Evolutionary conservation across 768 basidiomycete genomes (phyloP).

Genomic region (Ramaria sp.): DNA sequence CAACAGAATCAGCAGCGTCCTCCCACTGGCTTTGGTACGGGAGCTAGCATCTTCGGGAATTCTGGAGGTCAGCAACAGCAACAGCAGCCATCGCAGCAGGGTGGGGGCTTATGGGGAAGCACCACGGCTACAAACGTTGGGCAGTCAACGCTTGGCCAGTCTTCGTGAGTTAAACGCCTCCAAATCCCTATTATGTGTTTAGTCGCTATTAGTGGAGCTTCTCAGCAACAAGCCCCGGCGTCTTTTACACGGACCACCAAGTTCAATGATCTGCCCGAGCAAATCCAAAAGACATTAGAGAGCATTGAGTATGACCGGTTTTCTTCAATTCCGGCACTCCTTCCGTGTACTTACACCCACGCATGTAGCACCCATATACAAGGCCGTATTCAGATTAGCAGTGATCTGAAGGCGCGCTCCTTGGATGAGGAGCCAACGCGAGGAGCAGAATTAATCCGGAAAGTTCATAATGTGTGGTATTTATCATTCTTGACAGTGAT

Average conservation of each 20-base stretch:
- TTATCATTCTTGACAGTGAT: not conserved
- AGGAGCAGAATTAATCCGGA: slow-evolving; percentile 57
- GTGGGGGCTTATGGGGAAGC: slow-evolving; percentile 11
- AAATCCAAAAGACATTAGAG: slow-evolving; percentile 53
- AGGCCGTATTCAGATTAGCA: slow-evolving; percentile 70
- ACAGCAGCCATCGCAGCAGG: not conserved
- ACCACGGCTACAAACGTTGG: slow-evolving; percentile 17
- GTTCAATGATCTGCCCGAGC: slow-evolving; percentile 75
- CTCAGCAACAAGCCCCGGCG: slow-evolving; percentile 17
- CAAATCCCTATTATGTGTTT: slow-evolving; percentile 5
- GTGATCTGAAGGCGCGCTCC: slow-evolving; percentile 66
- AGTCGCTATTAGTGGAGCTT: slow-evolving; percentile 14
- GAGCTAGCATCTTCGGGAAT: slow-evolving; percentile 3
- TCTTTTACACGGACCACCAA: slow-evolving; percentile 46
- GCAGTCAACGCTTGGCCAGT: slow-evolving; percentile 18
- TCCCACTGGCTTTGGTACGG: not conserved
- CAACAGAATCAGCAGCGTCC: not conserved
- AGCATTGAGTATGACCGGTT: slow-evolving; percentile 48
- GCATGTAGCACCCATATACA: slow-evolving; percentile 52
- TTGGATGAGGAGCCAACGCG: slow-evolving; percentile 66
- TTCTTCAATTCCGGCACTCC: not conserved
- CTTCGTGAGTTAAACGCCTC: slow-evolving; percentile 12
- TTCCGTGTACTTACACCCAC: not conserved
- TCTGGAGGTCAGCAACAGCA: slow-evolving; percentile 8
- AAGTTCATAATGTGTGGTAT: slow-evolving; percentile 49